These are phyloP conservation scores for Myxozyma neotropica DNA, from an alignment of 805 yeast species.

Conservation along the genomic window DNA sequence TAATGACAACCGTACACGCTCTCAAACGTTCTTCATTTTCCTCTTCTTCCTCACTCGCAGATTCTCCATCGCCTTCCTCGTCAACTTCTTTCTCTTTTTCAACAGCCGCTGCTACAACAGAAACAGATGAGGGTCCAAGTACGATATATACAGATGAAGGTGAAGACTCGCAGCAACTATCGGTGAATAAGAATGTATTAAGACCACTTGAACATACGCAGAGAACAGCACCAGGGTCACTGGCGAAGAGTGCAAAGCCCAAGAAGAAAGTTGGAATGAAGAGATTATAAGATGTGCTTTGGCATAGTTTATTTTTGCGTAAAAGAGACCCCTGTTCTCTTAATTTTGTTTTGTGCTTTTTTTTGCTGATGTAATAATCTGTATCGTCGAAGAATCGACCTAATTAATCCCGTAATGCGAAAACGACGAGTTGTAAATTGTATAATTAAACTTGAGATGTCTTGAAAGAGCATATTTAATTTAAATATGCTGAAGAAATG, in stretches of 20 bases:
- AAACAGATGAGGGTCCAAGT: neutral
- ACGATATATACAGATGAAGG: constrained; percentile 2
- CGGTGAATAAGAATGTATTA: constrained; percentile 13
- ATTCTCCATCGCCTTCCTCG: neutral
- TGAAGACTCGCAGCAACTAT: neutral
- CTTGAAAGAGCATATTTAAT: too few species aligned
- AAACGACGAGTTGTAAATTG: too few species aligned
- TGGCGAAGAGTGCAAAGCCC: constrained; percentile 6
- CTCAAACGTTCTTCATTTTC: constrained; percentile 23
- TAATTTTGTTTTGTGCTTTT: neutral
- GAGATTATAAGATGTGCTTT: constrained; percentile 17
- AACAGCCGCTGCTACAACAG: neutral
- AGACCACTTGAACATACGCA: constrained; percentile 28
- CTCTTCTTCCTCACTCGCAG: too few species aligned
- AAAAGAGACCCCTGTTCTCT: too few species aligned
- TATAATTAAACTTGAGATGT: too few species aligned
- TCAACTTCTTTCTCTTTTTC: too few species aligned
- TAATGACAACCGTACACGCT: constrained; percentile 41
- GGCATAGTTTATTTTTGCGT: too few species aligned
- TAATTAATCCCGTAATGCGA: too few species aligned
- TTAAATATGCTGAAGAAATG: too few species aligned
- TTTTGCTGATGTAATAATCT: neutral
- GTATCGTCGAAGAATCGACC: too few species aligned
- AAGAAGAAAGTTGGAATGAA: constrained; percentile 29
- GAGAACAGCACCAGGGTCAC: constrained; percentile 12